These are phyloP conservation scores for Aspergillus sp. DNA, from an alignment of 2,329 filamentous ascomycete genomes.

Conservation along the genomic window DNA sequence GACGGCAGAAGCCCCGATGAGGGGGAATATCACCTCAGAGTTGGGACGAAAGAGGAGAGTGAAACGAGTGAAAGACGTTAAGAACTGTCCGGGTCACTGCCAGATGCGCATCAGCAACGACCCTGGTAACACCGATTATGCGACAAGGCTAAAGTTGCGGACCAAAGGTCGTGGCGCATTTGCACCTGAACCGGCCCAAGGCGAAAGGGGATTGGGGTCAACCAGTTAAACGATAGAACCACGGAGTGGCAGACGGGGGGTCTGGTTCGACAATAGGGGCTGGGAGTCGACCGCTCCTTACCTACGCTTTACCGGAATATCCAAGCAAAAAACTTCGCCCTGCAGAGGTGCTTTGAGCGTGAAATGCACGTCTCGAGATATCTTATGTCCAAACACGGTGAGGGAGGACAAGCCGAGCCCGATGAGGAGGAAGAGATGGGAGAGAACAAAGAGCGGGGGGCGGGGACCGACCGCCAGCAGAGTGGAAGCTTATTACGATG, in stretches of 20 bases:
- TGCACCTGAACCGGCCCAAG: slow-evolving; percentile 5
- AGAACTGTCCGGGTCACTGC: slow-evolving; percentile 15
- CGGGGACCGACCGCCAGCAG: background rate
- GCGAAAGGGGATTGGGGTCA: slow-evolving; percentile 6
- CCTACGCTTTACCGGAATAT: background rate
- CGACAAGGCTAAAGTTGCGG: slow-evolving; percentile 8
- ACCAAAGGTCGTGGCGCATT: slow-evolving; percentile 16
- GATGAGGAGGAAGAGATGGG: background rate
- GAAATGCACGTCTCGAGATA: slow-evolving; percentile 21
- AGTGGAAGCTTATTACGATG: background rate
- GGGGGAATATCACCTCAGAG: slow-evolving; percentile 16
- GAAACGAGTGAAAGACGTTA: slow-evolving; percentile 4
- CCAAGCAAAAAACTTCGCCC: slow-evolving; percentile 18
- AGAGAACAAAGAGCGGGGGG: slow-evolving; percentile 8
- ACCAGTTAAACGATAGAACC: slow-evolving; percentile 14
- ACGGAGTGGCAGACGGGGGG: background rate
- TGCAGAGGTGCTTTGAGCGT: slow-evolving; percentile 22
- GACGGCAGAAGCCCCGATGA: slow-evolving; percentile 21
- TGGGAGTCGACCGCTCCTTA: slow-evolving; percentile 3
- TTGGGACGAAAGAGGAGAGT: slow-evolving; percentile 1
- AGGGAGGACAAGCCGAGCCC: slow-evolving; percentile 11
- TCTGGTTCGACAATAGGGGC: slow-evolving; percentile 3
- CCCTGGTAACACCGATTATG: slow-evolving; percentile 2
- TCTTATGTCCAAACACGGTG: slow-evolving; percentile 18
- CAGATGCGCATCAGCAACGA: slow-evolving; percentile 12